phyloP scores from a whole-genome alignment of 495 filamentous ascomycete genomes.

The Neurospora sp. region DNA sequence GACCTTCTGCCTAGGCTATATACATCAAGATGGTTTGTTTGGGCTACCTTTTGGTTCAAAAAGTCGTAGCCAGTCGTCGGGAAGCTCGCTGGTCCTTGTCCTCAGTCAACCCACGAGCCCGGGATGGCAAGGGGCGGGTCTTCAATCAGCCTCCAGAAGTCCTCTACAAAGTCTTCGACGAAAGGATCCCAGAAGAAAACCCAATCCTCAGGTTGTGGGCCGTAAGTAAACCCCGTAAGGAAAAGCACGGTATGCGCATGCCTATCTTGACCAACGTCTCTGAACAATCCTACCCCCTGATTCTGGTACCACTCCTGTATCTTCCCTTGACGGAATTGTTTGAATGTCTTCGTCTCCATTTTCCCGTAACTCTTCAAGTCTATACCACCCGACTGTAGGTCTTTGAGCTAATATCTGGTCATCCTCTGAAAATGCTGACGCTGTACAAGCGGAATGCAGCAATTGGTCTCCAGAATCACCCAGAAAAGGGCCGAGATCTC shows the following conservation, averaged over 20 bases:
- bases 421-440: neutral
- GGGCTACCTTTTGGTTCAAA: neutral
- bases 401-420: neutral
- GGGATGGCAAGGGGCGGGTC: neutral
- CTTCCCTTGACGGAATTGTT: neutral
- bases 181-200: neutral
- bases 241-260: neutral
- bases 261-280: neutral
- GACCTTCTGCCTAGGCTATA: neutral
- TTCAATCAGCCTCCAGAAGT: neutral
- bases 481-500: neutral
- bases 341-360: neutral
- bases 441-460: neutral
- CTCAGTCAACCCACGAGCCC: neutral
- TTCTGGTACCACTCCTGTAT: neutral
- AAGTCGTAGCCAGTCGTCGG: neutral
- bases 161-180: neutral
- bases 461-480: neutral
- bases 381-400: neutral
- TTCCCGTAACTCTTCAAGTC: neutral
- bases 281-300: neutral
- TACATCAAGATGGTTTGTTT: neutral
- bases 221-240: neutral
- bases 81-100: neutral
- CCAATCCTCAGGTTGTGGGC: neutral